Evolutionary conservation across 1,284 basidiomycete genomes (phyloP).

Genomic region (Testicularia cyperi): DNA sequence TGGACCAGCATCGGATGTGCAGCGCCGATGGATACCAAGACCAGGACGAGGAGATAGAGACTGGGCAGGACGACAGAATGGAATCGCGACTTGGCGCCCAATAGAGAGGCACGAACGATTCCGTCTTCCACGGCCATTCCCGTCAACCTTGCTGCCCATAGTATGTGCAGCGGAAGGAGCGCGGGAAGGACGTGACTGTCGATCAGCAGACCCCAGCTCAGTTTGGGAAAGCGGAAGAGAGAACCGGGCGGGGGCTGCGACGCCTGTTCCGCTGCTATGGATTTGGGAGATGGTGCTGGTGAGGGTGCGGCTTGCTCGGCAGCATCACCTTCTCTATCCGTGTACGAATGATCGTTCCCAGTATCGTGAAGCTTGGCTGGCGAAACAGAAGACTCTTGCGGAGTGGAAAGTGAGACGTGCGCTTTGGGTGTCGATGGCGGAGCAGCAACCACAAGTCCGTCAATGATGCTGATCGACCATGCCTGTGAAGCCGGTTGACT

Average conservation of each 20-base stretch:
- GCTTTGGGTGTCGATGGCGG: slow-evolving; percentile 6
- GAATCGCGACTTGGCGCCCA: slow-evolving; percentile 23
- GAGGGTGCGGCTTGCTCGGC: slow-evolving; percentile 11
- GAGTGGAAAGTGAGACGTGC: too few relatives aligned
- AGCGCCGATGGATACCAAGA: slow-evolving; percentile 6
- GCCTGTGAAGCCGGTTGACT: slow-evolving; percentile 17
- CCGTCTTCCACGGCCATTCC: slow-evolving; percentile 38
- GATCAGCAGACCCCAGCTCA: slow-evolving; percentile 28
- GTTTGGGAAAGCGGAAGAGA: slow-evolving; percentile 31
- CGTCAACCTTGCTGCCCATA: slow-evolving; percentile 30
- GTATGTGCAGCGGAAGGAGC: slow-evolving; percentile 24
- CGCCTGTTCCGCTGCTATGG: slow-evolving; percentile 3
- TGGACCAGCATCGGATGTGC: slow-evolving; percentile 11
- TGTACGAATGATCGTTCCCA: too few relatives aligned
- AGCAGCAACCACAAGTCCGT: slow-evolving; percentile 28
- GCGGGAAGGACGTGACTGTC: slow-evolving; percentile 33
- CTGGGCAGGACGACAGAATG: slow-evolving; percentile 21
- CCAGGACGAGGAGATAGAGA: slow-evolving; percentile 20
- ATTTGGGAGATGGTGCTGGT: slow-evolving; percentile 3
- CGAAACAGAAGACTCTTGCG: slow-evolving; percentile 1
- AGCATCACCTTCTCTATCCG: too few relatives aligned
- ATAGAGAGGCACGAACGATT: slow-evolving; percentile 17
- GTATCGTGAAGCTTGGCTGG: neutral
- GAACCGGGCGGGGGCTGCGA: slow-evolving; percentile 31
- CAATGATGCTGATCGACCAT: slow-evolving; percentile 31